Base-by-base conservation (phyloP, 2,329 filamentous ascomycete genomes). In the Diaporthe helianthi region DNA sequence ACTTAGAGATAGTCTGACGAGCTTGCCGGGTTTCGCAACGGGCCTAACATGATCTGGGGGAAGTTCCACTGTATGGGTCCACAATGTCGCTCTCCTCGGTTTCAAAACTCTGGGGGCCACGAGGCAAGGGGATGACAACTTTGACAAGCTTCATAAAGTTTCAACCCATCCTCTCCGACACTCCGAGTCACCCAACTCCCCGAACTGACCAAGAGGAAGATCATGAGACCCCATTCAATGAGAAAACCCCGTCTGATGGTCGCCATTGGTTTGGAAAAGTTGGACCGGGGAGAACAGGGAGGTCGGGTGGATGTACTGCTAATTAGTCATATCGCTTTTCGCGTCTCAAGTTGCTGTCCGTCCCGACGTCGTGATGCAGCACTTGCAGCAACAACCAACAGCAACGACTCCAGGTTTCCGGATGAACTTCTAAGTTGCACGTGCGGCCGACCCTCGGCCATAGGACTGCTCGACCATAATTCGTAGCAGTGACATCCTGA, bases 111-210 rank as follows among this genome's bases (percentile, higher is more conserved):
- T 47, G 41, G 58, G 55, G 58, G 58, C 41, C 10, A 33, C 26
- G 41, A 61, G 26, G 55, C 26, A 41, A 61, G 58, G 41, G 19
- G 38, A 61, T 36, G 58, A 61, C 58, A 61, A 61, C 41, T 41
- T 61, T 36, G 58, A 61, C 58, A 61, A 61, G 58, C 58, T 61
- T 61, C 58, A 22, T 41, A 46, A 61, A 36, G 58, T 61, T 36
- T 47, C 58, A 61, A 61, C 19, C 19, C 58, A 12, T 9, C 26
- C 41, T 61, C 3, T 47, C 17, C 41, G 58, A 61, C 41, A 47
- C 3, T 47, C 17, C 41, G 58, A 61, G 26, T 61, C 44, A 47
- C 44, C 24, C 3, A 46, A 47, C 12, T 61, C 12, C 36, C 17
- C 41, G 58, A 17, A 17, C 36, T 29, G 38, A 5, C 19, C 19